Evolutionary conservation across 2,329 filamentous ascomycete species (phyloP).

Genomic region (Trichoderma koningii): DNA sequence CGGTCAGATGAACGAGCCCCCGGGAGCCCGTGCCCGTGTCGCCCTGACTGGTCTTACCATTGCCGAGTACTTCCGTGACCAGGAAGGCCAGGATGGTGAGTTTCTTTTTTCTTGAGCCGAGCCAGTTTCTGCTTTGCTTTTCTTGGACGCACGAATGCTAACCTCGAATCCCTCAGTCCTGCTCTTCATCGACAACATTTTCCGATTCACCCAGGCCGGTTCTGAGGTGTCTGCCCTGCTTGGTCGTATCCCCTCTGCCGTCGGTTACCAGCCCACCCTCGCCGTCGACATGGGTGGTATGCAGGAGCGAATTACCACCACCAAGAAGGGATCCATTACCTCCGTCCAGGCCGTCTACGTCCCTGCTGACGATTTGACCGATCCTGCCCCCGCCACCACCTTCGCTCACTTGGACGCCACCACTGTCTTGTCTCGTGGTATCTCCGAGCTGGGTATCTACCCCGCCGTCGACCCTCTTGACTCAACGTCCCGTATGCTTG

Average conservation of each 20-base stretch:
- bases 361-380: conserved; percentile 99
- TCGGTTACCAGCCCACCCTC: conserved; percentile 99
- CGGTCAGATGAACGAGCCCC: conserved; percentile 99
- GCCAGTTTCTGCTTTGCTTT: neutral
- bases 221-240: conserved; percentile 99
- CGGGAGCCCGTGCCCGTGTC: conserved; percentile 99
- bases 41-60: conserved; percentile 86
- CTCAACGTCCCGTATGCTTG: conserved; percentile 99
- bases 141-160: conserved; percentile 7
- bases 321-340: conserved; percentile 98
- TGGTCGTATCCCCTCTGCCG: conserved; percentile 99
- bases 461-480: conserved; percentile 99
- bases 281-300: conserved; percentile 98
- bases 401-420: conserved; percentile 99
- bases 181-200: conserved; percentile 99
- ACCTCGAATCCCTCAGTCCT: conserved; percentile 61
- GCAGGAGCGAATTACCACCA: conserved; percentile 99
- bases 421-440: conserved; percentile 99
- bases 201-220: conserved; percentile 99
- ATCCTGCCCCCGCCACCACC: conserved; percentile 98
- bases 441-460: conserved; percentile 99
- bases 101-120: conserved; percentile 26
- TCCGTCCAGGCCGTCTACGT: conserved; percentile 99
- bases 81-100: conserved; percentile 82
- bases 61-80: conserved; percentile 79